Evolutionary conservation across 345 rosid genomes (phyloP).

Genomic region (Salix dunnii): DNA sequence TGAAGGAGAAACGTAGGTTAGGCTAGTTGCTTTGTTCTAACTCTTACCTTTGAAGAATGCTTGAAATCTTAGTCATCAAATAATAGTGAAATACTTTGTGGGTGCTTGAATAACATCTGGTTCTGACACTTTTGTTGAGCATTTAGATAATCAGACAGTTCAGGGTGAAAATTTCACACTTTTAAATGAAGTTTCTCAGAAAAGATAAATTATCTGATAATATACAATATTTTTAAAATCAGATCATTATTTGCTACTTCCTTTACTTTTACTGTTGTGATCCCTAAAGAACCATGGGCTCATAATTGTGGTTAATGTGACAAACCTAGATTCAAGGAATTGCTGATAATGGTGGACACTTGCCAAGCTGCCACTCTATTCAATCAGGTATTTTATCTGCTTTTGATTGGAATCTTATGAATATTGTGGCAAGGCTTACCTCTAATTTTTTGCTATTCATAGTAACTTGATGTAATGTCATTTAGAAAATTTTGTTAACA

Average conservation of each 20-base stretch:
- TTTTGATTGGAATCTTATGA: background rate
- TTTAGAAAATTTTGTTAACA: background rate
- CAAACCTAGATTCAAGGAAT: slow-evolving; percentile 80
- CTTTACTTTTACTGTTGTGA: background rate
- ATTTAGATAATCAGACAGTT: background rate
- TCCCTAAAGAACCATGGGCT: slow-evolving; percentile 9
- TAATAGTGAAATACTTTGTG: background rate
- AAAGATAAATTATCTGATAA: background rate
- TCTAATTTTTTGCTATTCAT: background rate
- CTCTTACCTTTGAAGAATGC: slow-evolving; percentile 4
- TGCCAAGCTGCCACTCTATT: slow-evolving; percentile 99
- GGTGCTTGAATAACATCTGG: slow-evolving; percentile 7
- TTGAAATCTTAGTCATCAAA: background rate
- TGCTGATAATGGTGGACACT: slow-evolving; percentile 97
- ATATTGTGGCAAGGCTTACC: background rate
- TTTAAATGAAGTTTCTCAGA: background rate
- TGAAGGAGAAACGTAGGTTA: slow-evolving; percentile 95
- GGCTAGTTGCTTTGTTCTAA: slow-evolving; percentile 6
- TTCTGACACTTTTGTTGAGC: slow-evolving; percentile 1
- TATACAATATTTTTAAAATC: background rate
- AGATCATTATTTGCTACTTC: background rate
- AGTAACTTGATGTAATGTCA: background rate
- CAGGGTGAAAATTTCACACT: background rate
- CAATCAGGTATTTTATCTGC: slow-evolving; percentile 58
- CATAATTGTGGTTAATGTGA: slow-evolving; percentile 15